Evolutionary conservation across 495 filamentous ascomycete species (phyloP).

Genomic region (Coniosporium apollinis): DNA sequence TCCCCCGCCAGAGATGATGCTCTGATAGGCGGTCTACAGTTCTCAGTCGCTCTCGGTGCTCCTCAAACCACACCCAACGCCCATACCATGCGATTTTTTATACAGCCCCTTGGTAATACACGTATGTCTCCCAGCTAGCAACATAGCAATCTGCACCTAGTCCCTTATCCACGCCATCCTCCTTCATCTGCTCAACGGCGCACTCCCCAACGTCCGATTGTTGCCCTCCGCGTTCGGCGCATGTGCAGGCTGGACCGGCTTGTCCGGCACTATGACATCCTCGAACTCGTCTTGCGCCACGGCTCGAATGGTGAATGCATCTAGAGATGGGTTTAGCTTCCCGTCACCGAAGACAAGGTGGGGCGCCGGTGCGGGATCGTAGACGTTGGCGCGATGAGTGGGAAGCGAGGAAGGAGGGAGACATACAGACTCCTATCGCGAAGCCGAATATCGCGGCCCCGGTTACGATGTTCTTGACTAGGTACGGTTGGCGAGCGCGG

Average conservation of each 20-base stretch:
- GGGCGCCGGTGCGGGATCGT: too few relatives aligned
- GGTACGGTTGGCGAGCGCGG: constrained; percentile 77
- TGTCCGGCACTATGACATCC: constrained; percentile 73
- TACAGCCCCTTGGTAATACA: neutral
- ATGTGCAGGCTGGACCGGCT: constrained; percentile 30
- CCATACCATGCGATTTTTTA: neutral
- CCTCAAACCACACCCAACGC: too few relatives aligned
- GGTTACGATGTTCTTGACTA: constrained; percentile 71
- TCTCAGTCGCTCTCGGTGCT: too few relatives aligned
- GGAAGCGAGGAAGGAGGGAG: constrained; percentile 3
- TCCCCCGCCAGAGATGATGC: too few relatives aligned
- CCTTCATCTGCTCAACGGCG: too few relatives aligned
- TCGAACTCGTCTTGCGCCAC: constrained; percentile 97
- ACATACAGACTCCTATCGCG: constrained; percentile 67
- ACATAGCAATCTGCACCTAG: neutral
- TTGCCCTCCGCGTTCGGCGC: constrained; percentile 11
- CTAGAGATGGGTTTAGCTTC: too few relatives aligned
- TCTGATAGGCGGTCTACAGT: too few relatives aligned
- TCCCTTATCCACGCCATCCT: neutral
- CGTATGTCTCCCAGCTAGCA: neutral
- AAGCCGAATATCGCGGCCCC: constrained; percentile 54
- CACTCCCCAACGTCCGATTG: constrained; percentile 1
- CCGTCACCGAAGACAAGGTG: too few relatives aligned
- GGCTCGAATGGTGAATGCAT: constrained; percentile 71
- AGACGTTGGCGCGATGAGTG: too few relatives aligned